Base-by-base conservation (phyloP, 2,329 filamentous ascomycete genomes). In the Cladosporium sp. region DNA sequence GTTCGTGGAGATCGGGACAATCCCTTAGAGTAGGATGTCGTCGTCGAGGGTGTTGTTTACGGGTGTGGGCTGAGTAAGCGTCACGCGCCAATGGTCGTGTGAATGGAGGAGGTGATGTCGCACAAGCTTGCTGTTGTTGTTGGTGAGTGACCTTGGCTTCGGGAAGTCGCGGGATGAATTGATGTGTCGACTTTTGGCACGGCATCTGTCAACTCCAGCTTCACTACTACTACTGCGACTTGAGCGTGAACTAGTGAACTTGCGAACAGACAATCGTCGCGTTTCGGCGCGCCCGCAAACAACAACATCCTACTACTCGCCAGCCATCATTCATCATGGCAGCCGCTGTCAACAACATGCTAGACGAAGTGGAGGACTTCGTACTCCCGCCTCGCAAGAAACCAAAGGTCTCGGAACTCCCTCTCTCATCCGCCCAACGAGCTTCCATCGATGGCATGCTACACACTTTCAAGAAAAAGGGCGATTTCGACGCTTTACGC, bases 401-500 rank as follows among this genome's bases (percentile, higher is more conserved):
- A 61, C 81, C 85, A 65, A 89, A 89, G 67, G 80, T 86, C 3
- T 85, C 84, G 0, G 88, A 92, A 59, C 75, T 92, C 15, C 88
- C 88, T 1, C 71, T 91, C 17, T 80, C 86, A 4, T 85, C 84
- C 3, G 79, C 82, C n/a, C 88, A 88, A 47, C 79, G 86, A 56
- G 79, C 80, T 1, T 83, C 85, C 1, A 89, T 92, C 51, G 87
- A 91, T 60, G 80, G 78, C 13, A 78, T 92, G 18, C 80, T 87
- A n/a, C 84, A 88, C 64, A 85, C 80, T 9, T 92, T 91, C 73
- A 91, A 91, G 70, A 92, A 91, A 72, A 89, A 89, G 68, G 88
- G 88, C 54, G 86, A 86, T 51, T 93, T 91, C 64, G 88, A 93
- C 68, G 74, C 79, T 12, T 80, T 91, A 56, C 83, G 88, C 54